Percentiles rank a stretch among this genome's conserved stretches.
Conservation (phyloP, 441 rosid species). For the Adansonia grandidieri region DNA sequence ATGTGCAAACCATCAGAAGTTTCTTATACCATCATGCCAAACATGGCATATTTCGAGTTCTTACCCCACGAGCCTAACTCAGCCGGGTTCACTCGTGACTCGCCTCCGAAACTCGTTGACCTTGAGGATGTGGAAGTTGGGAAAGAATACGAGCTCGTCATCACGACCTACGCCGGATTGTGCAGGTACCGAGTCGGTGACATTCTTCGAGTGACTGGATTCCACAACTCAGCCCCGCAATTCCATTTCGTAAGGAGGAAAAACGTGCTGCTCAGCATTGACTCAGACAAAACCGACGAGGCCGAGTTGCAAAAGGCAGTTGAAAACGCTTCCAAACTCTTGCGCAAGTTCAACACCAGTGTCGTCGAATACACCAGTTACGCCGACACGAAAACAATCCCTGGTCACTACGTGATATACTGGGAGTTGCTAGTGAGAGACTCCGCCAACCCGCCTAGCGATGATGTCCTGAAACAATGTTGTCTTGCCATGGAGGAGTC, state of each 20-base stretch:
- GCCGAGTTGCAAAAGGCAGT: constrained; percentile 82
- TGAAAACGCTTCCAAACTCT: constrained; percentile 51
- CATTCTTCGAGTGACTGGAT: constrained; percentile 85
- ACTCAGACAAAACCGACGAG: constrained; percentile 91
- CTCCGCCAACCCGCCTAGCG: constrained; percentile 42
- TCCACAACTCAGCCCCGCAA: constrained; percentile 89
- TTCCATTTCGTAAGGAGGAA: constrained; percentile 83
- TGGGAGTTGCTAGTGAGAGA: constrained; percentile 74
- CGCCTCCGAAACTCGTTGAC: constrained; percentile 52
- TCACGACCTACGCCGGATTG: constrained; percentile 84
- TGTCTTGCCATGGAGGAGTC: constrained; percentile 85
- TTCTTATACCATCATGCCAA: constrained; percentile 90
- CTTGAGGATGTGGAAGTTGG: constrained; percentile 79
- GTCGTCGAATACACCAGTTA: constrained; percentile 92
- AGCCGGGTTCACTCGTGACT: constrained; percentile 34
- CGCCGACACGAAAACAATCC: constrained; percentile 73
- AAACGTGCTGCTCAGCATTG: constrained; percentile 84
- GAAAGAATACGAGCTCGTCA: constrained; percentile 84
- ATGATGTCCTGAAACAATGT: constrained; percentile 51
- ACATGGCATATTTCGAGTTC: constrained; percentile 95
- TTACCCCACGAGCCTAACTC: constrained; percentile 54
- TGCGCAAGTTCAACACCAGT: constrained; percentile 54
- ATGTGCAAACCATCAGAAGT: constrained; percentile 83
- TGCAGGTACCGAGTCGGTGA: constrained; percentile 90
- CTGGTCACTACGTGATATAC: constrained; percentile 84